Base-by-base conservation (phyloP, 352 stramenopile genomes). In the Phytophthora podocarpi region DNA sequence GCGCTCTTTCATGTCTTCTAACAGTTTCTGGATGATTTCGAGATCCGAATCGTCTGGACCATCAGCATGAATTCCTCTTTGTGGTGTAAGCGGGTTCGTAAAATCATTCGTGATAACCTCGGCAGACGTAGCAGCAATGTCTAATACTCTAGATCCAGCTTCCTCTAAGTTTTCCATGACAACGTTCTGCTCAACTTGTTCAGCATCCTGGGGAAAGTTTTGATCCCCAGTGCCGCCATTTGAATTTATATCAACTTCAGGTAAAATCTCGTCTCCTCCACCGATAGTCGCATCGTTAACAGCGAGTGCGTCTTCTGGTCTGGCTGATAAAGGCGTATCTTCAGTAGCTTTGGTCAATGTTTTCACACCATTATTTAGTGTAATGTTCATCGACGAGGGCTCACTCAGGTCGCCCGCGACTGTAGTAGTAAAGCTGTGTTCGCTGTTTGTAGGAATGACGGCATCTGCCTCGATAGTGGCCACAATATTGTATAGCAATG, bases 401-500 rank as follows among this genome's bases (percentile, higher is more conserved):
- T 21, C 23, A 26, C 1, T 24, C n/a, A 15, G 8, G 1, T 28
- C 36, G 2, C 9, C 16, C 0, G 23, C 3, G 15, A 4, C 12
- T 48, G n/a, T n/a, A 59, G 15, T 24, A 12, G 5, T 16, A 18
- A 12, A 5, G 9, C 8, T 26, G 2, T 24, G 24, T 20, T 49
- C 21, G 6, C 5, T 26, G 3, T 11, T 20, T 6, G 15, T 15
- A 34, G 21, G 20, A 50, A 43, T 13, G 7, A 42, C 51, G 5
- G 21, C 52, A 3, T 10, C 28, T 4, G 42, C 35, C 26, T 67
- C 59, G 21, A 64, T 34, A 10, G 35, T 50, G 6, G 59, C 52
- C n/a, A 67, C 34, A 13, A 67, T 41, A 39, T 52, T 32, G 42
- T 67, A 63, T 7, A 60, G 10, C 30, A 64, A 34, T 10, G 58